Base-by-base conservation (phyloP, 345 rosid species). In the Erucastrum elatum region DNA sequence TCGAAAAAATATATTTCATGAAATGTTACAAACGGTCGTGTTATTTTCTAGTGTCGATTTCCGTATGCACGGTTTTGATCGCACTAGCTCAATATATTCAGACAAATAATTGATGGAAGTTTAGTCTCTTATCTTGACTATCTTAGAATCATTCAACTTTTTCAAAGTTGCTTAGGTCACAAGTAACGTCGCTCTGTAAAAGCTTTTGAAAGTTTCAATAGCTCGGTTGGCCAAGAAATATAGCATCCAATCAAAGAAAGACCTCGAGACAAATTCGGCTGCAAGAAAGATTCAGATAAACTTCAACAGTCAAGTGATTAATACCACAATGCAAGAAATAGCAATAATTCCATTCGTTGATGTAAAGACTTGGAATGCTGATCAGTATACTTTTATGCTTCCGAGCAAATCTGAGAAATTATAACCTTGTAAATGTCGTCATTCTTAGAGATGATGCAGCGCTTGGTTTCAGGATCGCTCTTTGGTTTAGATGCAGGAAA, bases 141-240 rank as follows among this genome's bases (percentile, higher is more conserved):
- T 61, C 6, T 26, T 6, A 34, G 8, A 59, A 71, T 60, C 12
- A 11, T 72, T 72, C 29, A 39, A 12, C 29, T 27, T 61, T 37
- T 39, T 61, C 27, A 8, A 71, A 26, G 58, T 60, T 71, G n/a
- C 37, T 60, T 70, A 27, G 33, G 13, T 35, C 51, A 26, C 15
- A 60, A 49, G 56, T n/a, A 49, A 35, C 13, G 27, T 39, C 15
- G 39, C 67, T 41, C 1, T 41, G 56, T 62, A 46, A 62, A 30
- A 62, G 49, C 49, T 63, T 41, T 61, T 29, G 59, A 61, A 61
- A 72, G 30, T 72, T 72, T 61, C 60, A 44, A 44, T 11, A 29
- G 29, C 59, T 27, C 61, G 13, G 29, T 51, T 39, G 10, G 15
- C 51, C 9, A 63, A 60, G 3, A 59, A 59, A 58, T 58, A 26